These are phyloP conservation scores for Leishmania tropica DNA, from an alignment of 208 protist species.

Conservation along the genomic window DNA sequence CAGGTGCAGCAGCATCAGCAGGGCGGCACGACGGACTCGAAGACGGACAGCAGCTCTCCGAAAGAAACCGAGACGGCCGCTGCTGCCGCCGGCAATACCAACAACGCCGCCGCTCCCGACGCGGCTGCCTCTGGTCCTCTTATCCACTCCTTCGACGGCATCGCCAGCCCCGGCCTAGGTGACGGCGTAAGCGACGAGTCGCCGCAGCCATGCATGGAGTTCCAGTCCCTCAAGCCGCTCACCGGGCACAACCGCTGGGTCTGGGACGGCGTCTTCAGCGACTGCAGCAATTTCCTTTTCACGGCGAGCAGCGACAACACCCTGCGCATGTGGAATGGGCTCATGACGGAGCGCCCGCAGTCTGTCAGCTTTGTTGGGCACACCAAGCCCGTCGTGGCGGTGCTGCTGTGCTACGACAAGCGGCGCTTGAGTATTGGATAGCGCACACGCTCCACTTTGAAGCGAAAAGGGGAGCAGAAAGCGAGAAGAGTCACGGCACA, in stretches of 20 bases:
- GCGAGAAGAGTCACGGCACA: neutral
- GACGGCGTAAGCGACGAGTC: conserved; percentile 54
- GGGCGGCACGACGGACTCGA: neutral
- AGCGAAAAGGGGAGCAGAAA: neutral
- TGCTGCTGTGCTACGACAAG: conserved; percentile 44
- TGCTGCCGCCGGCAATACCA: neutral
- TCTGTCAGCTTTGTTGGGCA: conserved; percentile 72
- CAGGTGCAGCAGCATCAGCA: neutral
- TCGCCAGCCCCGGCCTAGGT: conserved; percentile 19
- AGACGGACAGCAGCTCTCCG: neutral
- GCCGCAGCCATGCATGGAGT: conserved; percentile 30
- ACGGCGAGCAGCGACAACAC: conserved; percentile 80
- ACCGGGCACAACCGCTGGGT: conserved; percentile 82
- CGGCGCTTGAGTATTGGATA: conserved; percentile 4
- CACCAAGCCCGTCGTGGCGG: conserved; percentile 79
- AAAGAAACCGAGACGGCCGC: neutral
- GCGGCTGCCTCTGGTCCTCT: neutral
- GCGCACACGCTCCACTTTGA: neutral
- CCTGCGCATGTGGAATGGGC: conserved; percentile 75
- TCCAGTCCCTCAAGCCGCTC: conserved; percentile 68
- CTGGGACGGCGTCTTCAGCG: conserved; percentile 86
- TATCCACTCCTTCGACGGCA: conserved; percentile 16
- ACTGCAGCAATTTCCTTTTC: conserved; percentile 74
- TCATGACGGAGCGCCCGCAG: conserved; percentile 62
- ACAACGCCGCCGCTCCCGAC: neutral